Evolutionary conservation across 345 rosid genomes (phyloP).

Genomic region (Lumnitzera littorea): DNA sequence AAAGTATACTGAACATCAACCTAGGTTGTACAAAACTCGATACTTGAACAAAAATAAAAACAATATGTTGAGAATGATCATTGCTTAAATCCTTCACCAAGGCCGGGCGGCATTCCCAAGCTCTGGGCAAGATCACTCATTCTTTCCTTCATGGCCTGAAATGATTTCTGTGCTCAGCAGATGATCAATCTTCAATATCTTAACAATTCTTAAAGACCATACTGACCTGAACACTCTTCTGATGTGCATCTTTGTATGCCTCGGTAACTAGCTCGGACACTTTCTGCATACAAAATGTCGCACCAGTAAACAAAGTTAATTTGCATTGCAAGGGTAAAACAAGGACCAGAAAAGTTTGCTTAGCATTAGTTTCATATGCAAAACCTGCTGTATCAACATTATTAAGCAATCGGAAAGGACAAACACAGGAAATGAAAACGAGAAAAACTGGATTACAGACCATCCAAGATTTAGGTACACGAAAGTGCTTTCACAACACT

Average conservation of each 20-base stretch:
- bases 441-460: too few species aligned
- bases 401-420: too few species aligned
- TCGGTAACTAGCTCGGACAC: conserved; percentile 69
- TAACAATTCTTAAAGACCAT: background rate
- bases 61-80: background rate
- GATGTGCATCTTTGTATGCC: conserved; percentile 92
- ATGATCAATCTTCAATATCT: background rate
- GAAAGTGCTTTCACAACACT: too few species aligned
- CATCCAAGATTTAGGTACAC: too few species aligned
- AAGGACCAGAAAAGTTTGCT: too few species aligned
- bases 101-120: conserved; percentile 87
- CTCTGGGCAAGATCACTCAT: conserved; percentile 91
- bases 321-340: too few species aligned
- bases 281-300: conserved; percentile 39
- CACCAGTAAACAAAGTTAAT: too few species aligned
- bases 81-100: conserved; percentile 58
- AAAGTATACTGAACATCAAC: too few species aligned
- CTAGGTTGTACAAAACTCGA: too few species aligned
- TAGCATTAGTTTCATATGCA: too few species aligned
- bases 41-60: background rate
- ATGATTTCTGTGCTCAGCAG: conserved; percentile 1
- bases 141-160: conserved; percentile 86
- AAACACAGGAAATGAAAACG: too few species aligned
- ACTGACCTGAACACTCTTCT: conserved; percentile 73
- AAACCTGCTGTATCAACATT: too few species aligned